Evolutionary conservation across 2,329 filamentous ascomycete genomes (phyloP).

Genomic region (Tolypocladium sp.): DNA sequence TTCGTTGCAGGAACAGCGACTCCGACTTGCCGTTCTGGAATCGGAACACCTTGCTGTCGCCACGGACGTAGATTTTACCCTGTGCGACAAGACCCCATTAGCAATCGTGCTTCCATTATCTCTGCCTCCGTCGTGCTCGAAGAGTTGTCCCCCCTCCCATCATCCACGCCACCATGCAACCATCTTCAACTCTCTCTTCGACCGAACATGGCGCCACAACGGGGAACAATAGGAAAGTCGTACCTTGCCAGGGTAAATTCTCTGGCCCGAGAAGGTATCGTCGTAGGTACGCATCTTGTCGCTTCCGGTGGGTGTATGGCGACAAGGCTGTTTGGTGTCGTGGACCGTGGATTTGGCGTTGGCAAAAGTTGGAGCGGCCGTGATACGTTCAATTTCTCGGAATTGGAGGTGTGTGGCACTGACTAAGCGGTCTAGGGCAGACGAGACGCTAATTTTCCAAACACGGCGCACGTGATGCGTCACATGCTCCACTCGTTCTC

Average conservation of each 20-base stretch:
- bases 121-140: not conserved
- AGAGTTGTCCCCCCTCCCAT: not conserved
- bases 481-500: constrained; percentile 7
- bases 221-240: constrained; percentile 16
- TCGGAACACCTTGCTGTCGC: constrained; percentile 99
- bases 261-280: constrained; percentile 56
- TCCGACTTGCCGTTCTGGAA: constrained; percentile 99
- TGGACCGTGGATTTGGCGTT: constrained; percentile 30
- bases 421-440: constrained; percentile 33
- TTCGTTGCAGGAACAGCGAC: constrained; percentile 99
- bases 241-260: constrained; percentile 62
- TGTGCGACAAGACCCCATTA: constrained; percentile 33
- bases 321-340: constrained; percentile 29
- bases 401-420: constrained; percentile 30
- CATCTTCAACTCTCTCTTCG: not conserved
- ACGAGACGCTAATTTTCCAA: constrained; percentile 12
- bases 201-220: not conserved
- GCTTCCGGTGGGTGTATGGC: constrained; percentile 27
- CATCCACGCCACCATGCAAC: not conserved
- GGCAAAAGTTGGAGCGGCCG: constrained; percentile 23
- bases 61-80: constrained; percentile 99
- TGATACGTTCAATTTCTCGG: constrained; percentile 28
- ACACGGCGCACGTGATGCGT: constrained; percentile 18
- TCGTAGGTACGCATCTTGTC: constrained; percentile 59
- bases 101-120: constrained; percentile 4